Evolutionary conservation across 805 yeast species (phyloP).

Genomic region (Metschnikowia vanudenii): DNA sequence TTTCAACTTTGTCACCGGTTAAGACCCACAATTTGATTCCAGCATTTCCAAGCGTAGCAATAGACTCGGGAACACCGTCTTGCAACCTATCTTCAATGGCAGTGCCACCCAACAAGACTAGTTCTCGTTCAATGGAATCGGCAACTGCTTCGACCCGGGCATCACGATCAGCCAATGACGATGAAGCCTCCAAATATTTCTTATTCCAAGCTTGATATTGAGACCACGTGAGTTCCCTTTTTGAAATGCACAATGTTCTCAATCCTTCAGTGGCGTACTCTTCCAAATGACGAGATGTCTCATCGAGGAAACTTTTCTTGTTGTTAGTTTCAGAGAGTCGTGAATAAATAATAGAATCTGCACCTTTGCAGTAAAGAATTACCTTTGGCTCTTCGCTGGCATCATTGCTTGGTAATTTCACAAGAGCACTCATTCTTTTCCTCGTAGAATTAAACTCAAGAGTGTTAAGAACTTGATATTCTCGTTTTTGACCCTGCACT

Average conservation of each 20-base stretch:
- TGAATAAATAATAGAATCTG: slow-evolving; percentile 75
- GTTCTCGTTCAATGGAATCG: slow-evolving; percentile 65
- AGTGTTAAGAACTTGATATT: slow-evolving; percentile 67
- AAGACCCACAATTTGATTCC: slow-evolving; percentile 85
- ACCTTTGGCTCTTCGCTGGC: slow-evolving; percentile 44
- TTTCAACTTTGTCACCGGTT: slow-evolving; percentile 88
- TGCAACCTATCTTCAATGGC: slow-evolving; percentile 85
- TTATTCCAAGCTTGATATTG: slow-evolving; percentile 64
- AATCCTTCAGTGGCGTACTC: slow-evolving; percentile 81
- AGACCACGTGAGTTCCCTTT: slow-evolving; percentile 60
- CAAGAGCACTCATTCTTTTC: slow-evolving; percentile 83
- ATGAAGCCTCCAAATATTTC: slow-evolving; percentile 62
- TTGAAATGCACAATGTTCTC: slow-evolving; percentile 78
- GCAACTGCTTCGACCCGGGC: slow-evolving; percentile 73
- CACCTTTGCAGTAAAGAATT: slow-evolving; percentile 76
- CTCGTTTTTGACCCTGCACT: slow-evolving; percentile 68
- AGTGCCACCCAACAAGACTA: slow-evolving; percentile 73
- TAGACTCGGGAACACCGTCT: slow-evolving; percentile 84
- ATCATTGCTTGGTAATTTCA: slow-evolving; percentile 57
- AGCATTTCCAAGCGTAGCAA: slow-evolving; percentile 64
- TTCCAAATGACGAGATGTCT: slow-evolving; percentile 72
- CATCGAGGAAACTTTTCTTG: slow-evolving; percentile 48
- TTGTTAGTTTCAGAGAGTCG: slow-evolving; percentile 51
- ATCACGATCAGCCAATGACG: slow-evolving; percentile 63
- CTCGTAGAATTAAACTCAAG: slow-evolving; percentile 81